Base-by-base conservation (phyloP, 2,329 filamentous ascomycete genomes). In the Clonostachys chloroleuca region DNA sequence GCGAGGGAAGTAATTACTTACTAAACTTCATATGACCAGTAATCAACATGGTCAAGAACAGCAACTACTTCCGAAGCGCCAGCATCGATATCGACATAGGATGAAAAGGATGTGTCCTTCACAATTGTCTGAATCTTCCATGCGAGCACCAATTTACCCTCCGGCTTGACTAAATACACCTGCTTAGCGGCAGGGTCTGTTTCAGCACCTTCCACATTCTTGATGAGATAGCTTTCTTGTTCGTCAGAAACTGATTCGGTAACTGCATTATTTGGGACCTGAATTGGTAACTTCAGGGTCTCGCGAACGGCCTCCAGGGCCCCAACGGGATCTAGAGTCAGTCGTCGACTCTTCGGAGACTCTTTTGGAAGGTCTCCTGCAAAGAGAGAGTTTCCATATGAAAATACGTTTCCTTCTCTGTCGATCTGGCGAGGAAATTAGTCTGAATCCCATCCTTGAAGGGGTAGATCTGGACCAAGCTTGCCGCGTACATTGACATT, bases 101-200 rank as follows among this genome's bases (percentile, higher is more conserved):
- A 70, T 40, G 77, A 58, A 20, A 80, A 66, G 73, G 74, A 80
- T 58, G 77, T 72, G 52, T 70, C 67, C n/a, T 66, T 51, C 43
- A 78, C 59, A 46, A 78, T 74, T 4, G 75, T 79, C 64, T 79
- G 74, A 14, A 80, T 62, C 56, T 74, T 67, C 77, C 75, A 80
- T 2, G 72, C 64, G 34, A 78, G 61, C 12, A 66, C 66, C 12
- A 80, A 62, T 5, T 56, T 59, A 43, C 68, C 69, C 37, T 74
- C 66, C 1, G 63, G 51, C 51, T 69, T 73, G 52, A 71, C 66
- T 44, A 77, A 66, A 61, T 80, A 80, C 48, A 77, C 70, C 10
- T 79, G 63, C 45, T 69, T 69, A 12, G 74, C 75, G 53, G 74
- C 67, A 5, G 77, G 75, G 46, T 76, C 73, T 34, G 66, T 66